Percentiles rank a stretch among this genome's conserved stretches.
These are phyloP conservation scores for Eucalyptus viminalis DNA, from an alignment of 345 rosid genomes.

Conservation along the genomic window DNA sequence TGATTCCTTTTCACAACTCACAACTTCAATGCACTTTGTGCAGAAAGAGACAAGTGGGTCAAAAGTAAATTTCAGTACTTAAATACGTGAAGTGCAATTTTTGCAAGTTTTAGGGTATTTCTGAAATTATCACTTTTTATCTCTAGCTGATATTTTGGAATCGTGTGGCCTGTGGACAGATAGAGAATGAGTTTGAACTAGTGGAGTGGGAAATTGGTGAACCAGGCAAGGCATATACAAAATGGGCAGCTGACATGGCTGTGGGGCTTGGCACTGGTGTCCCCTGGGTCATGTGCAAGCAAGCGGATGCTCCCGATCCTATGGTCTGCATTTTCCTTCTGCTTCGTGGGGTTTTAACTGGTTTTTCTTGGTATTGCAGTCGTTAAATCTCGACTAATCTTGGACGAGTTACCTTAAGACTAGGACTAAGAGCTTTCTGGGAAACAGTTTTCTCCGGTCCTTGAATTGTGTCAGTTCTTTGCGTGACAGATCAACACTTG, in stretches of 20 bases:
- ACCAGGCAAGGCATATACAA: conserved; percentile 32
- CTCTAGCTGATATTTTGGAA: neutral
- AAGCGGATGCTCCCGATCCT: conserved; percentile 45
- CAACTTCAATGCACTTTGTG: neutral
- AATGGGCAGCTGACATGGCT: conserved; percentile 64
- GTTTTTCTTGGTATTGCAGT: neutral
- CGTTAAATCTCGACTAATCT: neutral
- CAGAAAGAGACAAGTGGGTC: neutral
- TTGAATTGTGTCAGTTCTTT: neutral
- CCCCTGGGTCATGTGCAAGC: conserved; percentile 44
- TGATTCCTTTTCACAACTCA: neutral
- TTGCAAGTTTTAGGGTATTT: neutral
- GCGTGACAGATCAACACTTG: conserved; percentile 55
- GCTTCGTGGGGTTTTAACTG: neutral
- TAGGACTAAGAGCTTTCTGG: neutral
- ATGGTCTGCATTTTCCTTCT: conserved; percentile 11
- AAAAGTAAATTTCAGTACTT: neutral
- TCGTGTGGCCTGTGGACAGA: conserved; percentile 12
- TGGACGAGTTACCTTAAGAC: neutral
- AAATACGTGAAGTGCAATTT: neutral
- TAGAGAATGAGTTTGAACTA: conserved; percentile 63
- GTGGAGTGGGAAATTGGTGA: conserved; percentile 37
- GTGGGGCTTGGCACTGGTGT: conserved; percentile 45
- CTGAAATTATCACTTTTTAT: neutral
- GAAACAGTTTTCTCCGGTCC: neutral